Base-by-base conservation (phyloP, 163 green algal species). In the Chlamydomonas reinhardtii region DNA sequence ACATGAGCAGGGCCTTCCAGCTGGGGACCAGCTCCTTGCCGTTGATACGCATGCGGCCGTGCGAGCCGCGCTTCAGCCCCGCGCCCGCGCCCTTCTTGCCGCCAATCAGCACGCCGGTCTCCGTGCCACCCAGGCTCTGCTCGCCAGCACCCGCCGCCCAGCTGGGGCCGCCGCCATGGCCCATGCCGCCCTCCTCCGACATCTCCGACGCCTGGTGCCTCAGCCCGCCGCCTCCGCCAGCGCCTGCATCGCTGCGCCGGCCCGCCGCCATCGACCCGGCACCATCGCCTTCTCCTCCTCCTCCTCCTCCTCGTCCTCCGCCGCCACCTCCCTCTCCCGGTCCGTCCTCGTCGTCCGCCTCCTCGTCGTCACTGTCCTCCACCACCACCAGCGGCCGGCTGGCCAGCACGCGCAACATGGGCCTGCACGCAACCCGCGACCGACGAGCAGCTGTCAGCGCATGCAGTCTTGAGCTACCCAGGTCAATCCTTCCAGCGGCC, bases 361-460 rank as follows among this genome's bases (percentile, higher is more conserved):
- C 79, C 54, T 85, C 79, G 52, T 85, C 79, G 43, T 84, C 76
- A 59, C 76, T 84, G 65, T 84, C 76, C 76, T 83, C 76, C 0
- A 83, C 27, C 22, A 83, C 39, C 14, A 83, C 76, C 4, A 83
- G 5, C 11, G 76, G 76, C 62, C 37, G 61, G 77, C 20, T 76
- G 74, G 76, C 54, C 48, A 88, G 48, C 62, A 76, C 66, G 32
- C 83, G 83, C 74, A 88, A 56, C 73, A 88, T 84, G 68, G 83
- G 74, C 17, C 48, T 56, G 48, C 14, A 8, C 39, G 8, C 39
- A 48, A 8, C 39, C n/a, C n/a, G n/a, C n/a, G n/a, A n/a, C n/a
- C n/a, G n/a, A n/a, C n/a, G n/a, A n/a, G n/a, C n/a, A n/a, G n/a
- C n/a, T n/a, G n/a, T n/a, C n/a, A n/a, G n/a, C n/a, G n/a, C n/a